Evolutionary conservation across 2,329 filamentous ascomycete genomes (phyloP).

Genomic region (Pseudocercospora macadamiae): DNA sequence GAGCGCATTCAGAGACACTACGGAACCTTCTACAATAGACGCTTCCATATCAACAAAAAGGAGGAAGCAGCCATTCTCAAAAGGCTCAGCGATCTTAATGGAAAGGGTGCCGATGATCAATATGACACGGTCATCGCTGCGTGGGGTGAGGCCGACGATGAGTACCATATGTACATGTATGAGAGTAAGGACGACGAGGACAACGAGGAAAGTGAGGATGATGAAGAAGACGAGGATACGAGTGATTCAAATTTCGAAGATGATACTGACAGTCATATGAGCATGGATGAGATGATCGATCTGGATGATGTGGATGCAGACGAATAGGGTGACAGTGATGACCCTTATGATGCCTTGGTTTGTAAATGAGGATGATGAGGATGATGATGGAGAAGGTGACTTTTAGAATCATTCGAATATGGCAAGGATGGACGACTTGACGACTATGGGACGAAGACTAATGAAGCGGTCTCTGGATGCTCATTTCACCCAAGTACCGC

Average conservation of each 20-base stretch:
- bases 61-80: slow-evolving; percentile 4
- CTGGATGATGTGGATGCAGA: not conserved
- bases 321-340: not conserved
- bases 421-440: too few relatives aligned
- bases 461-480: too few relatives aligned
- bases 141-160: not conserved
- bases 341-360: too few relatives aligned
- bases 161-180: too few relatives aligned
- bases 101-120: not conserved
- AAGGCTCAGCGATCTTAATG: not conserved
- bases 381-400: too few relatives aligned
- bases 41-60: not conserved
- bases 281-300: not conserved
- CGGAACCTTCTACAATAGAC: not conserved
- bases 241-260: too few relatives aligned
- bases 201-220: not conserved
- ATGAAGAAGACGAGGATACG: not conserved
- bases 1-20: slow-evolving; percentile 6
- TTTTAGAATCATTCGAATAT: too few relatives aligned
- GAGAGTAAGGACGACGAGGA: not conserved
- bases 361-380: too few relatives aligned
- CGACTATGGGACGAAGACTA: too few relatives aligned
- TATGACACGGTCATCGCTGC: not conserved
- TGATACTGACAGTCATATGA: not conserved
- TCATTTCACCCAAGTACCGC: too few relatives aligned